Evolutionary conservation across 2,329 filamentous ascomycete genomes (phyloP).

Genomic region (Diaporthe capsici): DNA sequence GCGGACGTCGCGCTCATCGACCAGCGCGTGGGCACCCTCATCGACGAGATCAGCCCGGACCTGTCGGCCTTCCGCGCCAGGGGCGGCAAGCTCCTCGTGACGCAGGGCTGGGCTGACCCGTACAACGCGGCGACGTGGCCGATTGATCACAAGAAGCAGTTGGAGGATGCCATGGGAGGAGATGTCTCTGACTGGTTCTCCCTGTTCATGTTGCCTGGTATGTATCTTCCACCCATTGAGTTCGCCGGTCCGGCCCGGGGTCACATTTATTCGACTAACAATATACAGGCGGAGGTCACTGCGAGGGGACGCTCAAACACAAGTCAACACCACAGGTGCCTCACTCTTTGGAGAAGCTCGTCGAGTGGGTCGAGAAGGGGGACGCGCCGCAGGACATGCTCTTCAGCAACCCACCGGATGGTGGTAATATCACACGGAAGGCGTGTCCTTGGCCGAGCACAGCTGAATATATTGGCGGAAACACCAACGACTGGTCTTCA

Average conservation of each 20-base stretch:
- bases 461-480: background rate
- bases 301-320: background rate
- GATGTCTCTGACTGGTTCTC: conserved; percentile 20
- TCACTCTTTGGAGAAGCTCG: conserved; percentile 19
- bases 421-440: conserved; percentile 12
- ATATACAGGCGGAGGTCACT: conserved; percentile 5
- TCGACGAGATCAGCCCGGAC: conserved; percentile 33
- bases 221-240: no score
- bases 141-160: conserved; percentile 12
- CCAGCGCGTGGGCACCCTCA: conserved; percentile 13
- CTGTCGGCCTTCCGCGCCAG: conserved; percentile 24
- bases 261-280: background rate
- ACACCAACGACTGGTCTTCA: conserved; percentile 2
- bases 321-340: conserved; percentile 11
- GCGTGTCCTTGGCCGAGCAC: conserved; percentile 13
- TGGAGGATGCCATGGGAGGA: conserved; percentile 15
- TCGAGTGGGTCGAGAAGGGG: conserved; percentile 16
- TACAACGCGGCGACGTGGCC: conserved; percentile 29
- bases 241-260: no score
- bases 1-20: background rate
- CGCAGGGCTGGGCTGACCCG: conserved; percentile 29
- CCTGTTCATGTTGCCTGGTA: conserved; percentile 19
- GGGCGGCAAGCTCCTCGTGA: conserved; percentile 29
- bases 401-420: background rate
- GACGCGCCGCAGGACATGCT: conserved; percentile 14